phyloP scores from a whole-genome alignment of 2,329 filamentous ascomycete species.

The Penicillium sp. region DNA sequence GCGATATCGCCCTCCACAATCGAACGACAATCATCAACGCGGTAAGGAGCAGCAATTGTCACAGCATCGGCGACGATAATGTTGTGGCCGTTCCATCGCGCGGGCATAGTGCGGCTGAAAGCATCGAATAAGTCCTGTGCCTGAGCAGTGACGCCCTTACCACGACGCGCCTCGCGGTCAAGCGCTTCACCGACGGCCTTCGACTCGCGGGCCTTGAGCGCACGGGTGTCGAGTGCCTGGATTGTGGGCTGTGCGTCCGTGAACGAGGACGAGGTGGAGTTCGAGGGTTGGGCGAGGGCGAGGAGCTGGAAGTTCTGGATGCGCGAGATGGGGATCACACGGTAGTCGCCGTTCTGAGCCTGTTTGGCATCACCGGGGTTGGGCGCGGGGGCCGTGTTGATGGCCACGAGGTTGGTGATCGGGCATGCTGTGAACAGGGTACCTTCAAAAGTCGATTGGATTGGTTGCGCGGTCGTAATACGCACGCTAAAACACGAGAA shows the following conservation, averaged over 20 bases:
- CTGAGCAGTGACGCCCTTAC: conserved; percentile 59
- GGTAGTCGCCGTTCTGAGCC: conserved; percentile 54
- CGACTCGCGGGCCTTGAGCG: conserved; percentile 55
- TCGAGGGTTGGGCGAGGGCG: conserved; percentile 35
- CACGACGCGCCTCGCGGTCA: conserved; percentile 56
- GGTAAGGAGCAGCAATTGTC: conserved; percentile 58
- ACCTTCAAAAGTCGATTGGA: conserved; percentile 56
- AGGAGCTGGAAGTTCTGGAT: conserved; percentile 58
- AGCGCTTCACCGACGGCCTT: conserved; percentile 56
- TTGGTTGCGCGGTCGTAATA: conserved; percentile 53
- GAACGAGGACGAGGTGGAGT: conserved; percentile 38
- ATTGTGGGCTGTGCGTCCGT: conserved; percentile 46
- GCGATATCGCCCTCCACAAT: conserved; percentile 41
- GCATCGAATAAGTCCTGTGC: conserved; percentile 64
- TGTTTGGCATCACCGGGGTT: conserved; percentile 33
- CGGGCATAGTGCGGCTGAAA: conserved; percentile 58
- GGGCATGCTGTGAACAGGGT: conserved; percentile 62
- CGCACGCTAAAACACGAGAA: conserved; percentile 48
- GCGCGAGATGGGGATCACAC: conserved; percentile 58
- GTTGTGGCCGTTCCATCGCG: conserved; percentile 57
- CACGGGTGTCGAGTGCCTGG: conserved; percentile 52
- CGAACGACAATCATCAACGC: conserved; percentile 52
- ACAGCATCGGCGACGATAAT: conserved; percentile 63
- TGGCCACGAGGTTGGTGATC: conserved; percentile 58
- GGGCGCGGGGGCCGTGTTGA: conserved; percentile 53